Conservation (phyloP, 306 rosid species). For the Betula pendula region DNA sequence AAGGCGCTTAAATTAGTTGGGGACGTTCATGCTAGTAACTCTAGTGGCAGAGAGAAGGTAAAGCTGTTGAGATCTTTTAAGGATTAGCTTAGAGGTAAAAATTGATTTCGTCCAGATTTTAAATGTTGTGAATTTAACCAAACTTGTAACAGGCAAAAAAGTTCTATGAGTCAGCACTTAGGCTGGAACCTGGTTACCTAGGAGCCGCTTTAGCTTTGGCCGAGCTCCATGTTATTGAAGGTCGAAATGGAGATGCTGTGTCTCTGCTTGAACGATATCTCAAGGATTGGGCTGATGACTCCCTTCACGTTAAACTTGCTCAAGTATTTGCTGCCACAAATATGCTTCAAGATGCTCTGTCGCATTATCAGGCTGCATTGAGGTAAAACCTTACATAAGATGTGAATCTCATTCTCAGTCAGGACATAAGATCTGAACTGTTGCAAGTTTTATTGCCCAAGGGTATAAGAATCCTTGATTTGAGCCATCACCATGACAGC, state of each 20-base stretch:
- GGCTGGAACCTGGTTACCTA: constrained; percentile 97
- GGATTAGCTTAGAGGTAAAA: constrained; percentile 25
- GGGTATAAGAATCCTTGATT: neutral
- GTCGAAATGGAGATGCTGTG: constrained; percentile 92
- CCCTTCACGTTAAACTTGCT: constrained; percentile 96
- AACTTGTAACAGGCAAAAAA: constrained; percentile 75
- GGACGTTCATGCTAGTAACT: constrained; percentile 92
- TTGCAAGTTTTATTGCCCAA: neutral
- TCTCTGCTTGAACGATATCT: constrained; percentile 91
- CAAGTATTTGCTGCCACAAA: constrained; percentile 96
- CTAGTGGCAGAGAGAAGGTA: constrained; percentile 97
- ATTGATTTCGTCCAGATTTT: constrained; percentile 23
- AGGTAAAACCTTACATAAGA: constrained; percentile 49
- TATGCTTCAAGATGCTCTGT: constrained; percentile 88
- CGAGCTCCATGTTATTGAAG: constrained; percentile 96
- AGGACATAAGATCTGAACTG: constrained; percentile 18
- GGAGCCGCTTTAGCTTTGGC: constrained; percentile 99
- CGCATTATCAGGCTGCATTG: constrained; percentile 96
- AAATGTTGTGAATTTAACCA: constrained; percentile 22
- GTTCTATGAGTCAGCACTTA: constrained; percentile 98
- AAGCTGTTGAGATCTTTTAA: constrained; percentile 10
- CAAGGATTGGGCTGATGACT: constrained; percentile 99
- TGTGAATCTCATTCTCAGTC: constrained; percentile 13
- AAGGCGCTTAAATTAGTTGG: constrained; percentile 97
- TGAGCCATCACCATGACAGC: neutral